Evolutionary conservation across 2,329 filamentous ascomycete genomes (phyloP), one percentile per base, ranked within the genome.

Genomic region (Mycosphaerella sp.): DNA sequence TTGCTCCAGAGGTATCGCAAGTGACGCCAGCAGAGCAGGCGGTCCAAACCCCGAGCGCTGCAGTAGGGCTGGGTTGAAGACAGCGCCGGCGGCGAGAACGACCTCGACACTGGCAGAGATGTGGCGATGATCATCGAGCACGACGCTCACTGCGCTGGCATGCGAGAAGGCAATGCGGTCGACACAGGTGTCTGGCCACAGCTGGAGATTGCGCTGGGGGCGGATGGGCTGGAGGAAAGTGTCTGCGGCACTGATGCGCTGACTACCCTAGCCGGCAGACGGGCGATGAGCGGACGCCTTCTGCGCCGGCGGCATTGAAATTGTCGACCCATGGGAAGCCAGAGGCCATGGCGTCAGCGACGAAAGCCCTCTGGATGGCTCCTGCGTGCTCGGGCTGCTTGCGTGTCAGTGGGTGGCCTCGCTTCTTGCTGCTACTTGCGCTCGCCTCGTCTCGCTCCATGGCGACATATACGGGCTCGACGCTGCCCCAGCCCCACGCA

Each of bases 401-500:
- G n/a, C 49, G 43, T 32, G 36, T 41, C 36, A 52, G 44, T 18
- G 44, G 49, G 37, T 52, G 44, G 13, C 36, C 7, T 5, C 49
- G 34, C n/a, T 27, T 28, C 13, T 17, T 40, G 12, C 35, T n/a
- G n/a, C n/a, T n/a, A n/a, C n/a, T n/a, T n/a, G n/a, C 35, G 9
- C 34, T 41, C 14, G 25, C 18, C 30, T 44, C 49, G 25, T 51
- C 41, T 25, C 28, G 44, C 36, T 52, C 49, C 18, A 52, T 30
- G 14, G 37, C 35, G 27, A 18, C 28, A 34, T 52, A 52, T 7
- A 48, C 44, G 9, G 43, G 43, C 37, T 47, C 37, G n/a, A 52
- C 43, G 27, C 32, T 70, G 36, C 77, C 67, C 77, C 78, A 84
- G 1, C 72, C 70, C 81, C 81, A 84, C 1, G 79, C 80, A 1